These are phyloP conservation scores for Aspergillus ibericus DNA, from an alignment of 2,329 filamentous ascomycete genomes.

Conservation along the genomic window DNA sequence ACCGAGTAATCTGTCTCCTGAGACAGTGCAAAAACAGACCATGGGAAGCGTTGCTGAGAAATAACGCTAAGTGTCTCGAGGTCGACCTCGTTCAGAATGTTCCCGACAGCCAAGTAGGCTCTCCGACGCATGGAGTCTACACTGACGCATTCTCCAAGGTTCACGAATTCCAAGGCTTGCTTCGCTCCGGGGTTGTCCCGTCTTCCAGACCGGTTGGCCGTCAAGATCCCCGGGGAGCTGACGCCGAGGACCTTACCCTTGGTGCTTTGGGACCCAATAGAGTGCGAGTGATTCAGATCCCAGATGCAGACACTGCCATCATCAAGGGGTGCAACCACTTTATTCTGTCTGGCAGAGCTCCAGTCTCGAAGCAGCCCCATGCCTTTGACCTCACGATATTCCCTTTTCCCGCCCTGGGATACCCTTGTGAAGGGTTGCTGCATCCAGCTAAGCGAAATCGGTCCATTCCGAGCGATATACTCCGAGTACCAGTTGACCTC, in stretches of 20 bases:
- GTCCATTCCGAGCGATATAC: constrained; percentile 78
- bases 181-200: constrained; percentile 28
- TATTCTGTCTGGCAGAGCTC: constrained; percentile 53
- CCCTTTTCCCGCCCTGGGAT: constrained; percentile 38
- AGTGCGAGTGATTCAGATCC: constrained; percentile 61
- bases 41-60: constrained; percentile 71
- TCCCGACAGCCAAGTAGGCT: constrained; percentile 79
- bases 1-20: constrained; percentile 61
- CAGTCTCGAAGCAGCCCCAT: constrained; percentile 65
- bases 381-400: constrained; percentile 66
- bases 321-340: constrained; percentile 75
- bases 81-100: constrained; percentile 77
- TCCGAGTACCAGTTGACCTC: constrained; percentile 82
- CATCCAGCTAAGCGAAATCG: constrained; percentile 74
- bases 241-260: constrained; percentile 61
- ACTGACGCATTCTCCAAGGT: constrained; percentile 77
- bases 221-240: constrained; percentile 68
- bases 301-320: constrained; percentile 87
- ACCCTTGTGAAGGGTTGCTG: constrained; percentile 54
- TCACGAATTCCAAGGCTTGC: constrained; percentile 39
- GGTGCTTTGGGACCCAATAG: constrained; percentile 36
- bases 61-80: constrained; percentile 69
- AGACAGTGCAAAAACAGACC: constrained; percentile 80
- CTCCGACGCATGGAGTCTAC: constrained; percentile 67
- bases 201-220: constrained; percentile 68